Evolutionary conservation across 148 eudicot species (phyloP).

Genomic region (Cornus florida): DNA sequence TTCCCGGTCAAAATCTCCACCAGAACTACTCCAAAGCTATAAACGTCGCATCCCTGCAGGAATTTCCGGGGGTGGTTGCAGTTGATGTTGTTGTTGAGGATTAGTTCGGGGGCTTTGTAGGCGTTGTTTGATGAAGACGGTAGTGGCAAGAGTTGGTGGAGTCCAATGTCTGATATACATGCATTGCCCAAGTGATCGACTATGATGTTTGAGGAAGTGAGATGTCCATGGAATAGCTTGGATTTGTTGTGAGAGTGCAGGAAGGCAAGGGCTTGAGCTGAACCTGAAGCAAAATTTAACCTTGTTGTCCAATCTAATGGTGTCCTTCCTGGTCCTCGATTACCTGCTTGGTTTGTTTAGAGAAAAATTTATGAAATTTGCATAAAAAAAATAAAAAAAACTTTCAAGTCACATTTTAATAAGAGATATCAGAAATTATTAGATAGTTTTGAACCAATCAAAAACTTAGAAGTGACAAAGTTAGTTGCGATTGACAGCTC

Average conservation of each 20-base stretch:
- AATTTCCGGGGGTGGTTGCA: neutral
- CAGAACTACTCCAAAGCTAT: conserved; percentile 27
- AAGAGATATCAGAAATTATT: too few relatives aligned
- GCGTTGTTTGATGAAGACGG: conserved; percentile 14
- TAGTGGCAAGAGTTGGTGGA: conserved; percentile 15
- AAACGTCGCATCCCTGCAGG: conserved; percentile 18
- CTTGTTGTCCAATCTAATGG: conserved; percentile 33
- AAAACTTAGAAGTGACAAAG: too few relatives aligned
- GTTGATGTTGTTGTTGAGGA: neutral
- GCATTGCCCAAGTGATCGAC: conserved; percentile 19
- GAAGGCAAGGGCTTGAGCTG: conserved; percentile 24
- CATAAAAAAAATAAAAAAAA: too few relatives aligned
- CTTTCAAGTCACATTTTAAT: too few relatives aligned
- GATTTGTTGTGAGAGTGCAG: conserved; percentile 12
- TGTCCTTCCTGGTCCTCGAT: conserved; percentile 30
- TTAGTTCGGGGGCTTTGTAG: conserved; percentile 20
- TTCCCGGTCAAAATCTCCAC: conserved; percentile 28
- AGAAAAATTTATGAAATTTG: too few relatives aligned
- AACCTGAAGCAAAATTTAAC: conserved; percentile 16
- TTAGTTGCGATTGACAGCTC: too few relatives aligned
- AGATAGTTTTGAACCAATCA: too few relatives aligned
- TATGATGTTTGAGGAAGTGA: conserved; percentile 27
- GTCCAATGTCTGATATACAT: conserved; percentile 20
- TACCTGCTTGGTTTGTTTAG: conserved; percentile 6
- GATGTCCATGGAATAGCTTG: conserved; percentile 24